Base-by-base conservation (phyloP, 169 alveolate species). In the Plasmodium berghei region DNA sequence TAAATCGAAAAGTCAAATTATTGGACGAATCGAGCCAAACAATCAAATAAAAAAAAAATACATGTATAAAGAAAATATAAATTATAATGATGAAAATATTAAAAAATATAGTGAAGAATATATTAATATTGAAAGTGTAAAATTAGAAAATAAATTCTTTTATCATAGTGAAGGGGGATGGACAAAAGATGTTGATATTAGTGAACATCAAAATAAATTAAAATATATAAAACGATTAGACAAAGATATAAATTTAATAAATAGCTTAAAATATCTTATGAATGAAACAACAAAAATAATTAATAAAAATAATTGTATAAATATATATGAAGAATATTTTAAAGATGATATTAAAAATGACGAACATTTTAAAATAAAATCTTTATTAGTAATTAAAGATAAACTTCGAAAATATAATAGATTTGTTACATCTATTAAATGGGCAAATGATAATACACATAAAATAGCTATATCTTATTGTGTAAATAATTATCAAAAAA, bases 121-220 rank as follows among this genome's bases (percentile, higher is more conserved):
- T 64, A 87, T 70, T 20, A 72, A 88, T 64, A 72, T 72, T 14
- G 85, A 87, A 45, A 87, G 88, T 24, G 45, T 87, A 40, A 87
- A 73, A 46, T 42, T 74, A 58, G 75, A 73, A 18, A 74, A 88
- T 56, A 88, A 88, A 64, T 80, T 66, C 20, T 72, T 88, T 40
- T 80, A 80, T 52, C 91, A 88, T 26, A 74, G 74, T 28, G 90
- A 70, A 88, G 90, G 90, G 10, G 87, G 87, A 52, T 72, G 90
- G 87, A 66, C 87, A 18, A 88, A 63, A 58, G 89, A 88, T 26
- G 40, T 87, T 67, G 93, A 72, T 22, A 49, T 72, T 2, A 72
- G 77, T 66, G 90, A 80, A 4, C 74, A 80, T 12, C 89, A 88
- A 45, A 87, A 88, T 52, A 73, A 72, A 63, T 22, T 72, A n/a